Evolutionary conservation across 495 filamentous ascomycete species (phyloP), one percentile per base, ranked within the genome.

Genomic region (Talaromyces liani): DNA sequence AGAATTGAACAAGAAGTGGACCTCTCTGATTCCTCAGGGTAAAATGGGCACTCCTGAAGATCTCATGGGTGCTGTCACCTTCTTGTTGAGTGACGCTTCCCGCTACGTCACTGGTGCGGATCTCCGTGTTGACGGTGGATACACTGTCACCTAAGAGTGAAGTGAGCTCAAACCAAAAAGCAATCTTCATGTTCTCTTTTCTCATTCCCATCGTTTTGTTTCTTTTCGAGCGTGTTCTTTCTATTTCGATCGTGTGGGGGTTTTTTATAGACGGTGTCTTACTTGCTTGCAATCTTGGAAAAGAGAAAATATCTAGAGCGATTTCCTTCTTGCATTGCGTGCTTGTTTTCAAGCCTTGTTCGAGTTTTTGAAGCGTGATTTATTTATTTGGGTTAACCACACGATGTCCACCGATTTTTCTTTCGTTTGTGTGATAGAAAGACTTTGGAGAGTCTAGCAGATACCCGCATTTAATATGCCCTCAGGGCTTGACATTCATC

Each of bases 11-110:
- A 79, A 86, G 63, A 83, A 93, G 69, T 98, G 93, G 93, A 95
- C 86, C 0, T 92, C 90, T 8, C 82, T 95, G 33, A 98, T 96
- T 62, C 93, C 93, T 0, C 85, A 87, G 70, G 93, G 92, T 18
- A 90, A 90, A 73, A 96, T 98, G 92, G 93, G 93, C 16, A 83
- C 88, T 4, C 94, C 93, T 0, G 88, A 89, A 70, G 94, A 98
- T 68, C 80, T 98, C 20, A 96, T 93, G 91, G 93, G 93, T 1
- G 87, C 93, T 1, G 93, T 97, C 55, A 89, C 90, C 2, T 97
- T 93, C 78, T 75, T 98, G 67, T 85, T 90, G 29, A 93, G 90
- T 63, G 94, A 97, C 72, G 93, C 93, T 0, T 85, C 87, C 55
- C 77, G 75, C 39, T 97, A 96, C 77, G 86, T 97, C 53, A 98